Evolutionary conservation across 2,329 filamentous ascomycete genomes (phyloP).

Genomic region (Monosporascus cannonballus): DNA sequence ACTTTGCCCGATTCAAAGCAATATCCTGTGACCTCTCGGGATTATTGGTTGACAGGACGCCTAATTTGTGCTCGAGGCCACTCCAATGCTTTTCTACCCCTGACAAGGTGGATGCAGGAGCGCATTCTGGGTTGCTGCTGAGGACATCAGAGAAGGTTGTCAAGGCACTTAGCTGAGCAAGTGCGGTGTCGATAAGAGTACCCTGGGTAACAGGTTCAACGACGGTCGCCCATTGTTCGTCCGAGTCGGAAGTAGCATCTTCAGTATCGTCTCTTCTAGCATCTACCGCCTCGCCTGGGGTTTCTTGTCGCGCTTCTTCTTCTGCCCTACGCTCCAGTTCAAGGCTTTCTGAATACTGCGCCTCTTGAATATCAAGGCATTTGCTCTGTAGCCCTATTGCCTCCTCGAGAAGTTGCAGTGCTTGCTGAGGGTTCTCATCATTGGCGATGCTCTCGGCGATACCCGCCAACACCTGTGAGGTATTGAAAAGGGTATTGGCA

Average conservation of each 20-base stretch:
- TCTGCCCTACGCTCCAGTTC: slow-evolving; percentile 26
- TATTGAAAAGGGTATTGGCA: slow-evolving; percentile 65
- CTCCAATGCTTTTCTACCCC: slow-evolving; percentile 52
- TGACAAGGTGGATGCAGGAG: slow-evolving; percentile 34
- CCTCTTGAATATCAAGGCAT: slow-evolving; percentile 48
- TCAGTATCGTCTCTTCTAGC: slow-evolving; percentile 5
- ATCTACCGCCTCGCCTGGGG: background rate
- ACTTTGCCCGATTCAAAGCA: slow-evolving; percentile 18
- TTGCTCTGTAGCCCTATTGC: slow-evolving; percentile 22
- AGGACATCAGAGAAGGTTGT: slow-evolving; percentile 44
- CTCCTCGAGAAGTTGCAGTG: slow-evolving; percentile 32
- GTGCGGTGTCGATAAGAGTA: slow-evolving; percentile 61
- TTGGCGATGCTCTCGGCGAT: slow-evolving; percentile 56
- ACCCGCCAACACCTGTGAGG: slow-evolving; percentile 61
- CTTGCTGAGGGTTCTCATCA: slow-evolving; percentile 35
- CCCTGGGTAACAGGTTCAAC: slow-evolving; percentile 59
- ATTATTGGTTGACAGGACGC: slow-evolving; percentile 9
- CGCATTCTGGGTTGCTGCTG: slow-evolving; percentile 30
- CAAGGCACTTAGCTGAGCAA: slow-evolving; percentile 55
- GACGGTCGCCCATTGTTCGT: slow-evolving; percentile 61
- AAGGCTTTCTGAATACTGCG: slow-evolving; percentile 20
- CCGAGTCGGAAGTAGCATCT: slow-evolving; percentile 15
- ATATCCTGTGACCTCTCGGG: slow-evolving; percentile 18
- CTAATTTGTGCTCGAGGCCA: slow-evolving; percentile 38
- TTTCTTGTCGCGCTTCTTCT: slow-evolving; percentile 20